These are phyloP conservation scores for Emydomyces testavorans DNA, from an alignment of 2,329 filamentous ascomycete genomes.

Conservation along the genomic window DNA sequence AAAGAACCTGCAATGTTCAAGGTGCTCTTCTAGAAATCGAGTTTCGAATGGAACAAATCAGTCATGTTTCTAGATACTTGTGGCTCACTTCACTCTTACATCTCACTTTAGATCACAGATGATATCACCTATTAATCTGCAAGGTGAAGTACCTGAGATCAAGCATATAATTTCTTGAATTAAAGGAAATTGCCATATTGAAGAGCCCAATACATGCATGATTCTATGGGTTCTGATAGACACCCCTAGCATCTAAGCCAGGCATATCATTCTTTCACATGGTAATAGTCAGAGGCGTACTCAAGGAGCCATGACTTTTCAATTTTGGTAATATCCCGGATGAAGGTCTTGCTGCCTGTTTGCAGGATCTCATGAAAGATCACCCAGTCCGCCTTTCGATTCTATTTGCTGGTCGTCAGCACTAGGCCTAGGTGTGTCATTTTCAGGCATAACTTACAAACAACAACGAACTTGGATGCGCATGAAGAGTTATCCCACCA, in stretches of 20 bases:
- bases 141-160: too few species aligned
- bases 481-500: slow-evolving; percentile 64
- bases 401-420: slow-evolving; percentile 35
- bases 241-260: background rate
- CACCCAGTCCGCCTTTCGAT: slow-evolving; percentile 92
- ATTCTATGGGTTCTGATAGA: background rate
- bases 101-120: too few species aligned
- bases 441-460: slow-evolving; percentile 46
- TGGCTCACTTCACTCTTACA: too few species aligned
- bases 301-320: slow-evolving; percentile 87
- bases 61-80: too few species aligned
- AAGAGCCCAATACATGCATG: too few species aligned
- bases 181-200: too few species aligned
- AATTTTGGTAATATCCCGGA: slow-evolving; percentile 84
- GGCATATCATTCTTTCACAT: slow-evolving; percentile 35
- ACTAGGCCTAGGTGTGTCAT: background rate
- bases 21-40: too few species aligned
- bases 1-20: too few species aligned
- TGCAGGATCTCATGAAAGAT: slow-evolving; percentile 91
- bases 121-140: too few species aligned
- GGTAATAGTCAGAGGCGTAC: slow-evolving; percentile 75
- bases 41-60: too few species aligned
- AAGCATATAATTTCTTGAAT: too few species aligned
- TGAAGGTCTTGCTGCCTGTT: slow-evolving; percentile 75
- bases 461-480: slow-evolving; percentile 85